Percentiles rank a stretch among this genome's conserved stretches.
Evolutionary conservation across 495 filamentous ascomycete genomes (phyloP).

Genomic region (Xylaria venustula): DNA sequence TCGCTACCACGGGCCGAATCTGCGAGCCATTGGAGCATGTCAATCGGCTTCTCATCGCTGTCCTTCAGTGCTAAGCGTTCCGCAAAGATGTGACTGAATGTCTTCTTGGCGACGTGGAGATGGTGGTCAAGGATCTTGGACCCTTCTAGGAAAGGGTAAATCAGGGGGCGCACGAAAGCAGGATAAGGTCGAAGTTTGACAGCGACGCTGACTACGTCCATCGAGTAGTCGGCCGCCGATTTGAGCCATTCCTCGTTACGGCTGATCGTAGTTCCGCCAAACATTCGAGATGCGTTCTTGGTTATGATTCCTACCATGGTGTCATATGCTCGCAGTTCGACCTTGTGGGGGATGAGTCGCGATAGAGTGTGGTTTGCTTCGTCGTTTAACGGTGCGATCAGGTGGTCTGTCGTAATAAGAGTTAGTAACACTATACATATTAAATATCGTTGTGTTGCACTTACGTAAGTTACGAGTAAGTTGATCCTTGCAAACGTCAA

Average conservation of each 20-base stretch:
- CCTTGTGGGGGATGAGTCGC: constrained; percentile 10
- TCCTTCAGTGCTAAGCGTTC: constrained; percentile 18
- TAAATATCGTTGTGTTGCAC: background rate
- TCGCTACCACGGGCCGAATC: constrained; percentile 14
- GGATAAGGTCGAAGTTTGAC: constrained; percentile 41
- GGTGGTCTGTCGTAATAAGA: constrained; percentile 2
- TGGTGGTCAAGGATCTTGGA: constrained; percentile 17
- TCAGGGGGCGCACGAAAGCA: constrained; percentile 35
- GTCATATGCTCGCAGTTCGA: constrained; percentile 18
- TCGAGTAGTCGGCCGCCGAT: constrained; percentile 45
- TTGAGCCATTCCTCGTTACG: constrained; percentile 45
- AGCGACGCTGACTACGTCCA: constrained; percentile 40
- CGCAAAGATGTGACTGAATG: constrained; percentile 37
- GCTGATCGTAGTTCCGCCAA: constrained; percentile 40
- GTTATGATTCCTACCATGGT: constrained; percentile 36
- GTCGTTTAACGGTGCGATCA: constrained; percentile 14
- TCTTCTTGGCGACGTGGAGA: constrained; percentile 27
- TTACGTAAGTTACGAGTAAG: constrained; percentile 17
- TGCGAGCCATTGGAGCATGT: constrained; percentile 16
- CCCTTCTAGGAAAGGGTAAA: constrained; percentile 21
- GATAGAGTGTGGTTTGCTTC: constrained; percentile 13
- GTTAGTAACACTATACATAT: background rate
- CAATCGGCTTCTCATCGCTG: constrained; percentile 12
- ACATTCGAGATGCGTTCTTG: constrained; percentile 41
- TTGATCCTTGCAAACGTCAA: constrained; percentile 18